Base-by-base conservation (phyloP, 163 green algal species). In the Coccomyxa subellipsoidea region DNA sequence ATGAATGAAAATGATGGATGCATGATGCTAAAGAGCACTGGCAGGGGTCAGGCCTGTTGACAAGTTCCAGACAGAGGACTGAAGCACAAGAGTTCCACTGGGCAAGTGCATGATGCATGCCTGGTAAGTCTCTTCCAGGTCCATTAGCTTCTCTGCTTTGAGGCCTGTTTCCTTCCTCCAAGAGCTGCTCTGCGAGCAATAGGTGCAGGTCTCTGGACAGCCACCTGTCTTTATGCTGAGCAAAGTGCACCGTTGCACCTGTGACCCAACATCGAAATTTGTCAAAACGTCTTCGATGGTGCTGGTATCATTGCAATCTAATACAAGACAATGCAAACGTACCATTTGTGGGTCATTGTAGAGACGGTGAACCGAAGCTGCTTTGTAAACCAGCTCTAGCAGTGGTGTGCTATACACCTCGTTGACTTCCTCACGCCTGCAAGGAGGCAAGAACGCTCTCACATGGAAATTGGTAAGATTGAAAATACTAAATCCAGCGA, bases 141-240 rank as follows among this genome's bases (percentile, higher is more conserved):
- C 90, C 95, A 99, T 96, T 59, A 99, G 92, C 87, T 96, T 96
- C 85, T 97, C 93, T 18, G 97, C 96, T 86, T 99, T 98, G 8
- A 95, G 92, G 3, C 92, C 93, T 7, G 93, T 95, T n/a, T 92
- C 89, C 80, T 97, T 94, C 76, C 76, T 90, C 92, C 93, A 97
- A 77, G 89, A 84, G 86, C 89, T 95, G 84, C 84, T 93, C 89
- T 99, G 97, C 54, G 88, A 91, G 90, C 97, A 99, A 90, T 99
- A 99, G 82, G 90, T 94, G 92, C 97, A 99, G 81, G 95, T 95
- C 90, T 99, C 97, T 21, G 97, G 96, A 90, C 97, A 99, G 69
- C 97, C 97, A n/a, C 97, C 97, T 8, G 97, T 99, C 90, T 99
- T 99, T 87, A 99, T 98, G 88, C 86, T 95, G 53, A 99, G 93